These are phyloP conservation scores for Exophiala spinifera DNA, from an alignment of 2,329 filamentous ascomycete genomes.

Conservation along the genomic window DNA sequence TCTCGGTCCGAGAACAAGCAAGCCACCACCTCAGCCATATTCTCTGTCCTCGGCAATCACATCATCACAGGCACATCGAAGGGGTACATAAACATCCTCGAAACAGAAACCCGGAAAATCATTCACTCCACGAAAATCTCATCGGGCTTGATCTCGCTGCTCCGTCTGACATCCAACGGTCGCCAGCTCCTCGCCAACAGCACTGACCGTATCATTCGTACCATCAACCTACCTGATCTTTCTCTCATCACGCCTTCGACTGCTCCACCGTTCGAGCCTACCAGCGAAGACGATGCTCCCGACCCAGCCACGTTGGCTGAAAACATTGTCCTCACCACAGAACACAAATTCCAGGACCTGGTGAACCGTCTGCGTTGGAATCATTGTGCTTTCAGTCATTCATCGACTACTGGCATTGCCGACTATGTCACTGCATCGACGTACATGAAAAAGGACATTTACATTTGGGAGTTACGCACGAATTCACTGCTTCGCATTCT, in stretches of 20 bases:
- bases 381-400: constrained; percentile 80
- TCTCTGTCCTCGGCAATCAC: constrained; percentile 79
- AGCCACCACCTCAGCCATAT: constrained; percentile 88
- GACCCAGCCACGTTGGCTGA: constrained; percentile 59
- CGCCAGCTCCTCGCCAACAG: constrained; percentile 87
- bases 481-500: constrained; percentile 95
- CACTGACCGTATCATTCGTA: constrained; percentile 91
- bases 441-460: constrained; percentile 94
- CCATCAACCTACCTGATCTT: constrained; percentile 81
- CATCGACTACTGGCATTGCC: constrained; percentile 21
- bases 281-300: constrained; percentile 55
- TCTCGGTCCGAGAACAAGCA: constrained; percentile 79
- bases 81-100: constrained; percentile 93
- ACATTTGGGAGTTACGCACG: constrained; percentile 68
- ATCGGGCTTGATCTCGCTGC: constrained; percentile 79
- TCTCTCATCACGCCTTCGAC: constrained; percentile 34
- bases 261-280: constrained; percentile 12
- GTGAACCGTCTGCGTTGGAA: constrained; percentile 96
- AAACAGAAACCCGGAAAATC: constrained; percentile 72
- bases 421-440: constrained; percentile 97
- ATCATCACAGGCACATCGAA: constrained; percentile 92
- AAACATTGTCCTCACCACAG: constrained; percentile 82
- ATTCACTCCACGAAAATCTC: constrained; percentile 89
- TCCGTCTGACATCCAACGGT: constrained; percentile 80
- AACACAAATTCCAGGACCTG: constrained; percentile 98